Evolutionary conservation across 73 alveolate species (phyloP), one percentile per base, ranked within the genome.

Genomic region (Paramecium octaurelia): DNA sequence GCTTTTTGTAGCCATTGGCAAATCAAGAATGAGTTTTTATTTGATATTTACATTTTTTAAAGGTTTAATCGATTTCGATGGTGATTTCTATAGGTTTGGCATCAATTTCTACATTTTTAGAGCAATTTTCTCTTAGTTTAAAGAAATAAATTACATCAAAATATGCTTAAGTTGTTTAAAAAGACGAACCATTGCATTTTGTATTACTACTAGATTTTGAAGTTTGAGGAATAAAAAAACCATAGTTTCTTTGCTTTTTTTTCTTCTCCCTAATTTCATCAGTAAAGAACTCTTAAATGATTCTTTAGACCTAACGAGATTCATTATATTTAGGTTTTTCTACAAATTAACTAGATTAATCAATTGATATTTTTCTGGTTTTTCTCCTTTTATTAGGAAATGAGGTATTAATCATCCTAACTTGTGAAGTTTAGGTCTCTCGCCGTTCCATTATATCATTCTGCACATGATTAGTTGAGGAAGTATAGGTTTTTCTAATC

Each of bases 291-390:
- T 75, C 88, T 31, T 36, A 31, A 21, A 75, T 75, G 9, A 75
- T 75, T 21, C 40, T 29, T 40, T 75, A 3, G 4, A 75, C 60
- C 8, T 34, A 35, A 21, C 88, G 42, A 34, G 58, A 75, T 75
- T 75, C 38, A 75, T 75, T 42, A 75, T 75, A 75, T 36, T 36
- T 40, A 14, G 58, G 88, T 75, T 75, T 75, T 44, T 75, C 58
- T 12, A 75, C 38, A 75, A 75, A 75, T 40, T 36, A 29, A 34
- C 38, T 18, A 54, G 35, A 7, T 18, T 54, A n/a, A 54, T 54
- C 69, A 54, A 54, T 54, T 54, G 69, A 54, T 54, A 54, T 54
- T 54, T 54, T 54, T 54, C 69, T 54, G 69, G 69, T 54, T 54
- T 54, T 54, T 54, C 69, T 54, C 6, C 69, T 54, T 54, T 54